phyloP scores from a whole-genome alignment of 345 rosid genomes.

The Salix viminalis region DNA sequence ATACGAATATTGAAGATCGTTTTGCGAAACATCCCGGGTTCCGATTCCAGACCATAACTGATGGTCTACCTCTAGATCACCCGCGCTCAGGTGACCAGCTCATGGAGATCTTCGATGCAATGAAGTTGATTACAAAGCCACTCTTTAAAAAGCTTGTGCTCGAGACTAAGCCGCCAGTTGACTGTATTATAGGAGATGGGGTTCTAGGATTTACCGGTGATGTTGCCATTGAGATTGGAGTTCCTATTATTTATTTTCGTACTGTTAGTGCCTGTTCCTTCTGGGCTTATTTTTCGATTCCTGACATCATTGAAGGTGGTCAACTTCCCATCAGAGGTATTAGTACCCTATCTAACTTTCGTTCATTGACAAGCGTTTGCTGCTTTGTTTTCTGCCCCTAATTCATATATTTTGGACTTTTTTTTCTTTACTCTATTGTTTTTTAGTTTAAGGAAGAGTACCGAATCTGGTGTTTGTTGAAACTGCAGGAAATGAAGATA shows the following conservation, averaged over 20 bases:
- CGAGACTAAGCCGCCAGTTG: background rate
- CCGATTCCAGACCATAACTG: background rate
- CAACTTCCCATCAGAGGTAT: too few species aligned
- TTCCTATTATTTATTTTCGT: conserved; percentile 25
- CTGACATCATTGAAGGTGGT: too few species aligned
- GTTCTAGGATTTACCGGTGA: conserved; percentile 24
- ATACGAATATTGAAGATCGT: too few species aligned
- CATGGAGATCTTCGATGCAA: background rate
- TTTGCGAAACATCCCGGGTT: background rate
- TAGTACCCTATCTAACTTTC: too few species aligned
- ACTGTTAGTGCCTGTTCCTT: conserved; percentile 11
- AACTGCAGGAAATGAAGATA: conserved; percentile 35
- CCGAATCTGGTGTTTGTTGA: background rate
- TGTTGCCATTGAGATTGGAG: background rate
- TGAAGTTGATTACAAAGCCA: background rate
- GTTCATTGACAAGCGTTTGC: too few species aligned
- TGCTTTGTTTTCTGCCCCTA: too few species aligned
- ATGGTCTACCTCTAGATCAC: background rate
- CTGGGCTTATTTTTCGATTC: conserved; percentile 8
- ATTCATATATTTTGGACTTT: too few species aligned
- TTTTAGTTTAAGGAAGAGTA: background rate
- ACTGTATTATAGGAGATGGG: conserved; percentile 24
- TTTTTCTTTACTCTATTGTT: too few species aligned
- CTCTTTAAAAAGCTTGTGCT: background rate
- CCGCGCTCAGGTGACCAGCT: background rate